Evolutionary conservation across 225 moss, liverwort and hornwort species (phyloP).

Genomic region (Rhytidiadelphus loreus): DNA sequence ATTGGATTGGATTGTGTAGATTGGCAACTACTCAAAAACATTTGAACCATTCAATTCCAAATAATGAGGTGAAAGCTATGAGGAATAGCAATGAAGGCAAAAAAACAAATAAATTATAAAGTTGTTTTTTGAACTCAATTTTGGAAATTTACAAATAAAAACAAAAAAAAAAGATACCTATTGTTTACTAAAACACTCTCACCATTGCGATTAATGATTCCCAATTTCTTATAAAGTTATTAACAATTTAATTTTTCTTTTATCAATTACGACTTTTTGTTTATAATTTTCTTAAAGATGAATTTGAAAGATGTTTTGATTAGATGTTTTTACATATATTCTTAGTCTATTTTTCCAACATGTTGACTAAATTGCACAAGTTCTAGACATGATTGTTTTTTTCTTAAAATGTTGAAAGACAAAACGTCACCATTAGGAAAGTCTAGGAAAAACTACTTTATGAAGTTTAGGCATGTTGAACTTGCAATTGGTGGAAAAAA

Average conservation of each 20-base stretch:
- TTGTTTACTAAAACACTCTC: neutral
- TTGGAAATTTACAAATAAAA: neutral
- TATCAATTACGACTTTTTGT: neutral
- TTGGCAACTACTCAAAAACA: neutral
- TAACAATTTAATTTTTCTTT: neutral
- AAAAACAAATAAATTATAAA: neutral
- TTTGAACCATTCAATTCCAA: neutral
- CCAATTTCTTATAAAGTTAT: neutral
- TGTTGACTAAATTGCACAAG: neutral
- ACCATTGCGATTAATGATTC: neutral
- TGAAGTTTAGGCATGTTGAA: neutral
- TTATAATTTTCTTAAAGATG: neutral
- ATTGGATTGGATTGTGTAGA: neutral
- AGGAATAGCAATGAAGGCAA: neutral
- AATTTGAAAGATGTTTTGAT: too few relatives aligned
- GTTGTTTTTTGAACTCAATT: neutral
- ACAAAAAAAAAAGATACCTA: neutral
- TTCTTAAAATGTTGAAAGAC: neutral
- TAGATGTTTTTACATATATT: neutral
- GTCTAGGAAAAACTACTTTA: neutral
- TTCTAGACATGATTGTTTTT: neutral
- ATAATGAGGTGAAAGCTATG: neutral
- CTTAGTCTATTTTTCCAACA: neutral
- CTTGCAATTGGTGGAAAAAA: neutral
- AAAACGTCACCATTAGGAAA: neutral